phyloP scores from a whole-genome alignment of 2,329 filamentous ascomycete genomes.

The Stachybotrys chlorohalonatus region DNA sequence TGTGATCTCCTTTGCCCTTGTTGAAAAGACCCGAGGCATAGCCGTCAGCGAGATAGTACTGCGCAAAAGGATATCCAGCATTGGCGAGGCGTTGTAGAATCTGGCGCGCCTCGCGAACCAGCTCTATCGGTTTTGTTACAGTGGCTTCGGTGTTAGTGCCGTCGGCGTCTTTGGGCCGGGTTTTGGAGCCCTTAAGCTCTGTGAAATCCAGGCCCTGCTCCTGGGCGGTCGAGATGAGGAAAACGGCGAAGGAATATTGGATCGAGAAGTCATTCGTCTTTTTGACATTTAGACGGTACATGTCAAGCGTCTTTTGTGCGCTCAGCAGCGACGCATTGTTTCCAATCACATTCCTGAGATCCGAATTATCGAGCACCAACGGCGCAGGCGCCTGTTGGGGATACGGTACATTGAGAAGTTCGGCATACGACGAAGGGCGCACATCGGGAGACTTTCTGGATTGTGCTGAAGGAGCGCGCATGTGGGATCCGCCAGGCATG shows the following conservation, averaged over 20 bases:
- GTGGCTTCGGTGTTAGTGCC: constrained; percentile 35
- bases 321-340: constrained; percentile 86
- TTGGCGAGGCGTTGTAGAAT: constrained; percentile 83
- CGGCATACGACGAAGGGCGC: constrained; percentile 44
- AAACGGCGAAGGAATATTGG: constrained; percentile 94
- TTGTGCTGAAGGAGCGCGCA: constrained; percentile 38
- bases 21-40: constrained; percentile 91
- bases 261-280: constrained; percentile 87
- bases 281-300: constrained; percentile 96
- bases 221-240: constrained; percentile 82
- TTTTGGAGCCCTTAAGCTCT: constrained; percentile 33
- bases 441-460: constrained; percentile 48
- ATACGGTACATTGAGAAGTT: constrained; percentile 62
- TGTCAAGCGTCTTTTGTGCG: constrained; percentile 88
- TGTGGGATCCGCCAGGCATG: constrained; percentile 29
- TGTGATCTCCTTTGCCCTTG: constrained; percentile 88
- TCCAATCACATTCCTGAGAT: constrained; percentile 70
- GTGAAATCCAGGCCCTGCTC: constrained; percentile 56
- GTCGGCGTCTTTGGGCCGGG: constrained; percentile 36
- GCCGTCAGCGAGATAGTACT: constrained; percentile 94
- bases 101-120: constrained; percentile 78
- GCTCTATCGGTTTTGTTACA: constrained; percentile 50
- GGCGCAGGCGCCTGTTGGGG: constrained; percentile 65
- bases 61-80: constrained; percentile 88
- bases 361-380: constrained; percentile 69